phyloP scores from a whole-genome alignment of 768 basidiomycete species.

The Podaxis carcinomalis region DNA sequence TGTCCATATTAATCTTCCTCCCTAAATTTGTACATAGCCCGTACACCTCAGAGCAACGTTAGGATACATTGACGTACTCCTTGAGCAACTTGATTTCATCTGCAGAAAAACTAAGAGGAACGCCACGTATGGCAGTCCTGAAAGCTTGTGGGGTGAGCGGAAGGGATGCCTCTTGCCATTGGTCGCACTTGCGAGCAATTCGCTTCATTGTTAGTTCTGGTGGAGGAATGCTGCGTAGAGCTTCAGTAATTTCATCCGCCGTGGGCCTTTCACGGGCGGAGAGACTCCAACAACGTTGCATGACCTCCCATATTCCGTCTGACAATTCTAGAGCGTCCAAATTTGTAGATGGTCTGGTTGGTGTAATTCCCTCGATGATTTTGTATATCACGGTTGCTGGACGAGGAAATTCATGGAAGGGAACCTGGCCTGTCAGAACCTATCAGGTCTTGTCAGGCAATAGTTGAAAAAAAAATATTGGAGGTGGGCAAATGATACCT shows the following conservation, averaged over 20 bases:
- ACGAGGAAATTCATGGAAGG: conserved; percentile 19
- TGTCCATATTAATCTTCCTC: too few relatives aligned
- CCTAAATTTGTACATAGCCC: too few relatives aligned
- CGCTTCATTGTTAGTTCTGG: background rate
- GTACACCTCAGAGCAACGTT: too few relatives aligned
- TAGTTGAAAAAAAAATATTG: too few relatives aligned
- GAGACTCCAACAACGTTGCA: conserved; percentile 21
- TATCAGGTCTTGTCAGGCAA: background rate
- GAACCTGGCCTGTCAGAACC: conserved; percentile 21
- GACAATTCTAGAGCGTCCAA: conserved; percentile 14
- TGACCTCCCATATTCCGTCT: conserved; percentile 16
- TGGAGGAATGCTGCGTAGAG: background rate
- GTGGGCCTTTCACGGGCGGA: conserved; percentile 17
- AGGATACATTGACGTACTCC: background rate
- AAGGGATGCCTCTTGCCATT: background rate
- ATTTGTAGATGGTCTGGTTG: conserved; percentile 15
- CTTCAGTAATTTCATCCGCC: background rate
- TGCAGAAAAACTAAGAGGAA: background rate
- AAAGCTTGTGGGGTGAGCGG: background rate
- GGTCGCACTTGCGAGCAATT: background rate
- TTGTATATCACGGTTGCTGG: conserved; percentile 19
- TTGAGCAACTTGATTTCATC: background rate
- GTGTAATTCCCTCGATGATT: conserved; percentile 15
- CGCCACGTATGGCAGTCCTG: background rate
- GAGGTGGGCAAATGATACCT: conserved; percentile 9